Conservation (phyloP, 768 basidiomycete species). For the Tricholoma matsutake region DNA sequence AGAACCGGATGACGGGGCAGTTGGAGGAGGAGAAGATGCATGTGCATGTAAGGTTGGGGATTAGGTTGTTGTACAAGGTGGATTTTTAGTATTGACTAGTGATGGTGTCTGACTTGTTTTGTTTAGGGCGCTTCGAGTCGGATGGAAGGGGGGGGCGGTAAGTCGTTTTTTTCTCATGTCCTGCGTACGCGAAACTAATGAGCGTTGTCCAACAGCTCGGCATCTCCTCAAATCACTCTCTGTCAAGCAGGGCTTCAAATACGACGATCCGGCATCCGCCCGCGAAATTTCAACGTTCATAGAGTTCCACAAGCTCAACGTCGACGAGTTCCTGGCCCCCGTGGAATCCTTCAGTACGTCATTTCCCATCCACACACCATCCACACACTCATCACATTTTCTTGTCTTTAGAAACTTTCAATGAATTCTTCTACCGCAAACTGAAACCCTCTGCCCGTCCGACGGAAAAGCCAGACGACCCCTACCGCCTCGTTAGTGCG, state of each 20-base stretch:
- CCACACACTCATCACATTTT: not conserved
- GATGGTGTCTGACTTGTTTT: not conserved
- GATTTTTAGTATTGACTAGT: not conserved
- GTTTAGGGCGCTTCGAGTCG: conserved; percentile 72
- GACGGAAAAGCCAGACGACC: conserved; percentile 67
- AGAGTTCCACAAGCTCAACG: conserved; percentile 82
- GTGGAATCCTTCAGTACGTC: conserved; percentile 76
- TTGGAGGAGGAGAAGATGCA: conserved; percentile 99
- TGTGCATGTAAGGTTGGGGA: conserved; percentile 87
- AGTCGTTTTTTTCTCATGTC: conserved; percentile 16
- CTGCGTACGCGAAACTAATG: not conserved
- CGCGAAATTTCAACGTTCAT: conserved; percentile 86
- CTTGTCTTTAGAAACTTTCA: conserved; percentile 71
- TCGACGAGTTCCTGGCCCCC: conserved; percentile 81
- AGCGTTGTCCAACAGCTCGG: conserved; percentile 45
- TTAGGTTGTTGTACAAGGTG: conserved; percentile 86
- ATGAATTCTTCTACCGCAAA: conserved; percentile 90
- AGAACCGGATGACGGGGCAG: conserved; percentile 88
- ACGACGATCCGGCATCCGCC: conserved; percentile 81
- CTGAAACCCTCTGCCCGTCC: conserved; percentile 83
- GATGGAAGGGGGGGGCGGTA: conserved; percentile 88
- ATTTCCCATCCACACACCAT: not conserved
- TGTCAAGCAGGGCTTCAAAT: conserved; percentile 92
- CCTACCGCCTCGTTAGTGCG: conserved; percentile 76
- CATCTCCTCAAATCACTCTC: conserved; percentile 86